Base-by-base conservation (phyloP, 2,329 filamentous ascomycete genomes). In the Colletotrichum sp. region DNA sequence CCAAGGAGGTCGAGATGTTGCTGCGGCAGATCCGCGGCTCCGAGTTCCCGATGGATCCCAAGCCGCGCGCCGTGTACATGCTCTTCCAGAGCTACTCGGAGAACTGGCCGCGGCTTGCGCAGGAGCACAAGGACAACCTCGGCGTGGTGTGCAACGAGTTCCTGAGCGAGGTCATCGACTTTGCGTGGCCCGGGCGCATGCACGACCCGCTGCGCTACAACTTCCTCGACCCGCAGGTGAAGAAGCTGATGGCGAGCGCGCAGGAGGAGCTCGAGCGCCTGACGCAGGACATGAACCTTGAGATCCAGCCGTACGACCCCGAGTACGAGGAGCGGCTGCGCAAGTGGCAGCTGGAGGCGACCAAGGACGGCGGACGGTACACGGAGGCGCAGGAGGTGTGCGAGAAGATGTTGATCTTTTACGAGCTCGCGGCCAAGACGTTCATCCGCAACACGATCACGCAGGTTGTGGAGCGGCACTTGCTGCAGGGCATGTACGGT, bases 391-490 rank as follows among this genome's bases (percentile, higher is more conserved):
- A 90, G 74, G 88, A 90, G 80, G 88, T 90, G 0, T 79, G 90
- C 30, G 88, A 90, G 80, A 90, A 90, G 84, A 90, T 90, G 88
- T 83, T 90, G 68, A 90, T 90, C 76, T 90, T 88, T 82, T 90
- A 90, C 77, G 88, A 90, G 77, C 84, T 90, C 10, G 88, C 88
- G 3, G 87, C 87, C 8, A 87, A 88, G 79, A 88, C 87, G 65
- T 90, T 89, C 74, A 89, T 88, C 32, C 84, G 88, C 70, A 90
- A 90, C 76, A 85, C 88, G 72, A 89, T 90, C 70, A 89, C 88
- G 0, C 88, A 90, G 74, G 88, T 90, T 0, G 86, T 88, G 1
- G 88, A 90, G 80, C 85, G 88, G 1, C 88, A 90, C 71, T 82
- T 90, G 4, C 83, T 90, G 13, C 85, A 89, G 52, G 88, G 88